Evolutionary conservation across 805 yeast genomes (phyloP), one percentile per base, ranked within the genome.

Genomic region (Wickerhamomyces chambardii): DNA sequence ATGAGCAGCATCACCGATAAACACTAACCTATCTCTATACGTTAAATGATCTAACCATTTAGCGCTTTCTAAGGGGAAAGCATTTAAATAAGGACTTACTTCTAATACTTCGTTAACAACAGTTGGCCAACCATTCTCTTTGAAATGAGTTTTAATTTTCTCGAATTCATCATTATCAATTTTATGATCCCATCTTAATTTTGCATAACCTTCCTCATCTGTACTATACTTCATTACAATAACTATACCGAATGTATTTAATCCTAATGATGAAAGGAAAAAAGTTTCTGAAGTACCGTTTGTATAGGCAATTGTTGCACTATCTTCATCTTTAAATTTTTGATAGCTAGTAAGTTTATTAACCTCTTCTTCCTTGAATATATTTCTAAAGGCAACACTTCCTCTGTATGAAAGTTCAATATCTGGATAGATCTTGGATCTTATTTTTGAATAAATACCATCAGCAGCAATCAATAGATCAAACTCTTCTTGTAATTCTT

Each of bases 1-100:
- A 34, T 30, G 36, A 5, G 36, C 36, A 34, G 36, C 33, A 34
- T 34, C 36, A 16, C 36, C 36, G 17, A 30, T n/a, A 15, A 34
- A 30, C 9, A 32, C 36, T 8, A 34, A 6, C 16, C 17, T 29
- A 19, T 34, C 21, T 3, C 18, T 18, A 24, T 15, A 16, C 11
- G 27, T 11, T 7, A 34, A 25, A 18, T 34, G 24, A 17, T 34
- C 27, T 17, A 34, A 14, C 36, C 32, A 34, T 16, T 22, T 28
- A 11, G 32, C 36, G 24, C 25, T 29, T 24, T 34, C 32, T n/a
- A 34, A 15, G 7, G 36, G 36, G 25, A 26, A 34, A 14, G 36
- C 32, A 21, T 34, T 6, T 17, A 24, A 24, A 4, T 34, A 32
- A 5, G 29, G 24, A 5, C 29, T 12, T n/a, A 15, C 29, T 5